Evolutionary conservation across 768 basidiomycete species (phyloP), one percentile per base, ranked within the genome.

Genomic region (Podaxis mareebaensis): DNA sequence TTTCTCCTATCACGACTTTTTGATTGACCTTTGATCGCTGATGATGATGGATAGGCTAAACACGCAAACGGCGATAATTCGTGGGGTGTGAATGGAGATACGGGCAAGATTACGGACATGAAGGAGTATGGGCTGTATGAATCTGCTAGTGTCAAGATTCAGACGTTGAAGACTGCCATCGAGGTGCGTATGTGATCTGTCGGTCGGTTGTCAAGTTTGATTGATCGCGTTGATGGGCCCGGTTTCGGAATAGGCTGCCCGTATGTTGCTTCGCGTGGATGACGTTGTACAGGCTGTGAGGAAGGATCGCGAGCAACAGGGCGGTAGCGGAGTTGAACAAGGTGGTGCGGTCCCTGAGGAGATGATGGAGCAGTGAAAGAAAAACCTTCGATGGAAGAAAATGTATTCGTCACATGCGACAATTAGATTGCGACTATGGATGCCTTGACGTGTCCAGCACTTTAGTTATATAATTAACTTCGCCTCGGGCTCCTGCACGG

Each of bases 141-240:
- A 78, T 94, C 92, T 39, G 95, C 96, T 4, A 95, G 93, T 67
- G 96, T 99, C 72, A 99, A 99, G 91, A 90, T 96, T 39, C 96
- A 99, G 82, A 98, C 89, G 8, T 79, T 96, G 72, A 98, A 99
- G 84, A 99, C 96, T 7, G 96, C 97, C 17, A 90, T 99, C 69
- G 95, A 99, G 85, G 90, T 88, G 53, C 28, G 67, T 68, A 33
- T n/a, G 74, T 68, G 20, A 28, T 44, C 60, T 13, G 2, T 55
- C 28, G 30, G 39, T 40, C 49, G 53, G 33, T 38, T 22, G 30
- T 26, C 39, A 11, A 40, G 53, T 17, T 48, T 49, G 3, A 53
- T 53, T 66, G 26, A 54, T 54, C 40, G 22, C 8, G 38, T 42
- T 39, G 56, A 5, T 20, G 59, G 20, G 56, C 40, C 54, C 63